Percentiles rank a stretch among this genome's conserved stretches.
phyloP scores from a whole-genome alignment of 306 rosid species.

The Cicer pinnatifidum region DNA sequence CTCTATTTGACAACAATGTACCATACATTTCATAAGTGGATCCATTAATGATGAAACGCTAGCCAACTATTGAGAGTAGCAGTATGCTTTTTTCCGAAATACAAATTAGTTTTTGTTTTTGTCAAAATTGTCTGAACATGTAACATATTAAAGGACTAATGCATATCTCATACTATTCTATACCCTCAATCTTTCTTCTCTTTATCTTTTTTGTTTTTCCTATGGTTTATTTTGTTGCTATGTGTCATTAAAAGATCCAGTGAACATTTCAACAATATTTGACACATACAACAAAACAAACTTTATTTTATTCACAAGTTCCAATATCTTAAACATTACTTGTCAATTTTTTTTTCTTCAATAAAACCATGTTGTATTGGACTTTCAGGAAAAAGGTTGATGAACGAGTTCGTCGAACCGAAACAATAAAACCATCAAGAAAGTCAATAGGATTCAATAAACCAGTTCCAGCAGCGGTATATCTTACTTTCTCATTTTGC shows the following conservation, averaged over 20 bases:
- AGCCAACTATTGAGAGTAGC: neutral
- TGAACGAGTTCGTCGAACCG: constrained; percentile 72
- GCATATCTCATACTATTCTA: neutral
- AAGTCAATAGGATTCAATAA: constrained; percentile 67
- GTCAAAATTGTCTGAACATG: constrained; percentile 6
- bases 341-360: neutral
- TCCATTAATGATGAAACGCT: neutral
- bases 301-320: constrained; percentile 7
- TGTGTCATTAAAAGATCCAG: neutral
- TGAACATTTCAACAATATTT: constrained; percentile 19
- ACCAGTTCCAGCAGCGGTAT: constrained; percentile 82
- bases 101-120: neutral
- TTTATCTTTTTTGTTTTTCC: neutral
- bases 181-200: constrained; percentile 11
- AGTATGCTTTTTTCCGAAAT: neutral
- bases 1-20: no score
- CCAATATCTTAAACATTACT: constrained; percentile 4
- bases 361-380: constrained; percentile 38
- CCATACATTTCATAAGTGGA: constrained; percentile 1
- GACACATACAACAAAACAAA: neutral
- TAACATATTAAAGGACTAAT: constrained; percentile 7
- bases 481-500: constrained; percentile 34
- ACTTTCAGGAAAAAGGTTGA: constrained; percentile 76
- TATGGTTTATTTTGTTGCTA: constrained; percentile 7
- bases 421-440: constrained; percentile 73